A percentile compares a stretch with the other conserved stretches of the same genome.
Conservation (phyloP, 805 yeast genomes). For the Suhomyces xylopsoci region DNA sequence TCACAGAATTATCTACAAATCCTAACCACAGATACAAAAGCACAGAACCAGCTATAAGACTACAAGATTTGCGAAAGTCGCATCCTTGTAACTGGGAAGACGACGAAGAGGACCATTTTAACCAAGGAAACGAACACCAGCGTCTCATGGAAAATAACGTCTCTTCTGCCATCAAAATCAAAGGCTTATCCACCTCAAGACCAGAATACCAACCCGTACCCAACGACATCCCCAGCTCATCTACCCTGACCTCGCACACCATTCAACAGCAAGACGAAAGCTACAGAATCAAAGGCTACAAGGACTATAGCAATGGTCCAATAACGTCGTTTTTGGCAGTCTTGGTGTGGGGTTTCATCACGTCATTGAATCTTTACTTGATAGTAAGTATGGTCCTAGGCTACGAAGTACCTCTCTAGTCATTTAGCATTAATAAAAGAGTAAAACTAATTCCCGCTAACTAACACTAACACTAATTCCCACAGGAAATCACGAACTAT, state of each 20-base stretch:
- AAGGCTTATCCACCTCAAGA: neutral
- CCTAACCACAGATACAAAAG: conserved; percentile 23
- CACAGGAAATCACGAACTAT: too few relatives aligned
- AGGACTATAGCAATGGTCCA: conserved; percentile 71
- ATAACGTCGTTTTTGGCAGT: conserved; percentile 53
- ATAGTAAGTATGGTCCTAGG: conserved; percentile 51
- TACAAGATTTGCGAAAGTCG: conserved; percentile 36
- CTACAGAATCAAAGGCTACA: conserved; percentile 33
- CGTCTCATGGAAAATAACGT: conserved; percentile 10
- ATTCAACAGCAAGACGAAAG: conserved; percentile 12
- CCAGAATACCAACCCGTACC: neutral
- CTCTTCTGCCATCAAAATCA: neutral
- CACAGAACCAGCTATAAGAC: conserved; percentile 39
- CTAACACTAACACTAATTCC: too few relatives aligned
- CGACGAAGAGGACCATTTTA: conserved; percentile 21
- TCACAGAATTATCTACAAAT: neutral
- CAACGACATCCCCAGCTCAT: neutral
- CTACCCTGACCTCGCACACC: neutral
- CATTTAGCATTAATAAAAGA: neutral
- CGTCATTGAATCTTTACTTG: conserved; percentile 68
- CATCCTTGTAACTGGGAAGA: conserved; percentile 45
- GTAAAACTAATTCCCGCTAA: too few relatives aligned
- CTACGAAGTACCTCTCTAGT: conserved; percentile 48
- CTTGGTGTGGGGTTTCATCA: conserved; percentile 66
- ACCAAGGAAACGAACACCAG: conserved; percentile 13